phyloP scores from a whole-genome alignment of 805 yeast species.

The Cyberlindnera americana region DNA sequence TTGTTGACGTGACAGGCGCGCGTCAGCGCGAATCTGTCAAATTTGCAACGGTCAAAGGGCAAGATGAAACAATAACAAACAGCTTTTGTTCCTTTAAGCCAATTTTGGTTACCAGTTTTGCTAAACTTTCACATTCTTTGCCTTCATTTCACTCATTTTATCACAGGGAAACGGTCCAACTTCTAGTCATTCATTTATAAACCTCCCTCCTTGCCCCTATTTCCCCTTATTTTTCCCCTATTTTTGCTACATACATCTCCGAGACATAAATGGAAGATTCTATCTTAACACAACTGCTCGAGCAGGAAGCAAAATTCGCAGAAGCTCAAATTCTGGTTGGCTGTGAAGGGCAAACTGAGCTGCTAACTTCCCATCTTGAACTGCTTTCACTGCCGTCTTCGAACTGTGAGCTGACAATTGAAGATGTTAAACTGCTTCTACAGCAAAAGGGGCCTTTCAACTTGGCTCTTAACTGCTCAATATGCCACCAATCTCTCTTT shows the following conservation, averaged over 20 bases:
- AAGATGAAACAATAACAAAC: no score
- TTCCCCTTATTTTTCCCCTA: background rate
- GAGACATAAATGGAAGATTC: constrained; percentile 16
- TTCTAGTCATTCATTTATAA: background rate
- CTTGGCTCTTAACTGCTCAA: constrained; percentile 23
- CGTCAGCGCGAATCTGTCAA: no score
- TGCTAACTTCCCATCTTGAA: constrained; percentile 15
- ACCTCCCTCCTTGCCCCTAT: background rate
- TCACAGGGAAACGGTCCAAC: no score
- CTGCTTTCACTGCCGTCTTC: constrained; percentile 4
- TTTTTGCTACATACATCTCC: background rate
- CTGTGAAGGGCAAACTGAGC: constrained; percentile 8
- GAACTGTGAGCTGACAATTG: constrained; percentile 29
- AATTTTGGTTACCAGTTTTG: no score
- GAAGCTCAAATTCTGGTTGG: constrained; percentile 9
- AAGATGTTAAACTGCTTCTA: constrained; percentile 23
- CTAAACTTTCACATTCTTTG: no score
- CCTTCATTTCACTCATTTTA: no score
- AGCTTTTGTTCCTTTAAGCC: no score
- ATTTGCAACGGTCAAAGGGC: no score
- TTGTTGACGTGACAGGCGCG: no score
- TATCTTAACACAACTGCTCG: constrained; percentile 21
- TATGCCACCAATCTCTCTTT: constrained; percentile 27
- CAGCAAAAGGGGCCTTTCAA: constrained; percentile 24
- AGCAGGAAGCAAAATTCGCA: constrained; percentile 16